Evolutionary conservation across 2,329 filamentous ascomycete species (phyloP), one percentile per base, ranked within the genome.

Genomic region (Colletotrichum musae): DNA sequence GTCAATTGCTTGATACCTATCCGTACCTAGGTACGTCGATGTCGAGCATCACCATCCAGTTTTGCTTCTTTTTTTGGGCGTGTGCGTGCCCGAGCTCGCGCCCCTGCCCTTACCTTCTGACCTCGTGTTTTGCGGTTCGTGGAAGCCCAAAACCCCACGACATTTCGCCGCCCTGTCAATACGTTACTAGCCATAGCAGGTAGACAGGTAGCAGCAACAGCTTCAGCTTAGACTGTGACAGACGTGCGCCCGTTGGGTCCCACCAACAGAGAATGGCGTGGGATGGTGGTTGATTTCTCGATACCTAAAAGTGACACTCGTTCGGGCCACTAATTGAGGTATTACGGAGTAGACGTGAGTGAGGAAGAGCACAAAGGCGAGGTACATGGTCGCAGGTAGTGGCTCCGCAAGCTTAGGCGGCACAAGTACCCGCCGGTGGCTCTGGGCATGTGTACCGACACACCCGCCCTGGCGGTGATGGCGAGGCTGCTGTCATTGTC

Each of bases 251-350:
- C 4, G 18, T 43, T 41, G 32, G 59, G 53, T 58, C 16, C 65
- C 36, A 64, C 60, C 47, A 15, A 54, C 52, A 28, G 53, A 58
- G 53, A 64, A 58, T 47, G 41, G 21, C 47, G 36, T 48, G 53
- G 52, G 26, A 63, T 13, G 63, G 48, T 41, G 52, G 36, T 51
- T 10, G 63, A 50, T 41, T 58, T 47, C 45, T 58, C 36, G 65
- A 52, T 54, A 53, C 53, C 64, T 43, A 26, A 60, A 47, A 28
- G 39, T n/a, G 32, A 28, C 32, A 28, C 41, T 26, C 43, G 28
- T 2, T 57, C 54, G 57, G 57, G 61, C 56, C 50, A 62, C 50
- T 36, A 36, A 10, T 36, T 10, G 32, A 36, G 7, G 32, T 36
- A 54, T 41, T 36, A 64, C 3, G 9, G 47, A 51, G 39, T 47